A percentile compares a stretch with the other conserved stretches of the same genome.
Conservation (phyloP, 164 flowering plant species). For the Stephania cephalantha region DNA sequence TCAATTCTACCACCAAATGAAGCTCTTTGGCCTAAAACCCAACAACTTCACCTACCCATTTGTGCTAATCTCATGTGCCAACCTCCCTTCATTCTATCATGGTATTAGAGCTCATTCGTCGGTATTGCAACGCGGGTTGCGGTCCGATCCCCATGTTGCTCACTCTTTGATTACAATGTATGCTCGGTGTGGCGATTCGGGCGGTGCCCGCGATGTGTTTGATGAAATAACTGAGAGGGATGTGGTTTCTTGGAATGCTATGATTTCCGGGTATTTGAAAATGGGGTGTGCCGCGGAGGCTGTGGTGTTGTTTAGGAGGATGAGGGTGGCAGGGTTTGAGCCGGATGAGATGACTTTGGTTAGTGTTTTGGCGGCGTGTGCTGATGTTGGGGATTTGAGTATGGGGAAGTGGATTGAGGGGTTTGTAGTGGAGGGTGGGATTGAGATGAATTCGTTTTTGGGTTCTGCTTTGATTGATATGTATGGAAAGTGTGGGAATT, state of each 20-base stretch:
- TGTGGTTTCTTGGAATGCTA: conserved; percentile 7
- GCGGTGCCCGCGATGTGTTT: not conserved
- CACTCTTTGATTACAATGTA: conserved; percentile 7
- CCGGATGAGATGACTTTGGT: conserved; percentile 14
- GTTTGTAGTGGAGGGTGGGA: not conserved
- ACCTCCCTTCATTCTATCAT: conserved; percentile 1
- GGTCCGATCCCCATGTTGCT: conserved; percentile 2
- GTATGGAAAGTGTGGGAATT: conserved; percentile 11
- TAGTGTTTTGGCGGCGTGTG: conserved; percentile 10
- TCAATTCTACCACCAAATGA: conserved; percentile 5
- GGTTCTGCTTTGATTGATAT: conserved; percentile 7
- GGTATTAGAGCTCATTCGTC: conserved; percentile 1
- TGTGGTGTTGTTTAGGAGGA: conserved; percentile 8
- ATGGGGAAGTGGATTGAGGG: conserved; percentile 6
- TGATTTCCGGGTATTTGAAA: conserved; percentile 6
- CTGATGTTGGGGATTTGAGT: conserved; percentile 4
- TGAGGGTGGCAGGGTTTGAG: conserved; percentile 7
- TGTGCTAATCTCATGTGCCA: conserved; percentile 9
- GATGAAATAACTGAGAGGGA: conserved; percentile 2
- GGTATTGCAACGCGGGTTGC: not conserved
- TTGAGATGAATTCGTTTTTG: conserved; percentile 3
- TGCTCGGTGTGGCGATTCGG: not conserved
- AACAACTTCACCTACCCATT: conserved; percentile 9
- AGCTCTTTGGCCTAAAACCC: conserved; percentile 2
- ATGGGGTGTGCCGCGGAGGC: conserved; percentile 7